Conservation (phyloP, 1,139 yeast species). For the Sugiyamaella sp. region DNA sequence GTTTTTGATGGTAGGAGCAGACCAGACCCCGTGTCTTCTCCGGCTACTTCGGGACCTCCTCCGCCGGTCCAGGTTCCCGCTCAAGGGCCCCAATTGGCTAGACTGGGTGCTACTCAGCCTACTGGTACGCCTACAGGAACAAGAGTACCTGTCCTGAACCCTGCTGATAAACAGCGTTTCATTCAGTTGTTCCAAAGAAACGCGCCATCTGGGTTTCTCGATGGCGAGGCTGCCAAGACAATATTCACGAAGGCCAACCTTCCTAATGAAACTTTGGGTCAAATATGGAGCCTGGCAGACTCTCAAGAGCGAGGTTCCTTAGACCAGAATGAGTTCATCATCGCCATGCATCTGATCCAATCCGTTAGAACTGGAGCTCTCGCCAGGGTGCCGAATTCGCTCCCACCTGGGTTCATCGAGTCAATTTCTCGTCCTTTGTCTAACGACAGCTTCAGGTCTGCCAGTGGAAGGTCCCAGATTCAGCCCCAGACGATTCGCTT, state of each 20-base stretch:
- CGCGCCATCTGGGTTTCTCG: constrained; percentile 58
- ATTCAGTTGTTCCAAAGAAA: constrained; percentile 74
- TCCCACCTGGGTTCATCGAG: constrained; percentile 53
- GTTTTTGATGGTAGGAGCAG: constrained; percentile 39
- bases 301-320: constrained; percentile 71
- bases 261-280: constrained; percentile 75
- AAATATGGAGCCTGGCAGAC: constrained; percentile 89
- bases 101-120: constrained; percentile 19
- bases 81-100: constrained; percentile 27
- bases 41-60: constrained; percentile 32
- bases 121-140: constrained; percentile 26
- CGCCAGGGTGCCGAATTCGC: constrained; percentile 64
- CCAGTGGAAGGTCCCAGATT: constrained; percentile 13
- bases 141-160: constrained; percentile 62
- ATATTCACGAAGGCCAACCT: constrained; percentile 87
- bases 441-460: constrained; percentile 27
- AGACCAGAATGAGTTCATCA: constrained; percentile 71
- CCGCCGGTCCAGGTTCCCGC: constrained; percentile 26
- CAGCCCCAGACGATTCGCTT: constrained; percentile 16
- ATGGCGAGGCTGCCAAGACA: constrained; percentile 77
- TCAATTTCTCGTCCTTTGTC: constrained; percentile 33
- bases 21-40: constrained; percentile 18
- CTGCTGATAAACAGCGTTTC: constrained; percentile 70
- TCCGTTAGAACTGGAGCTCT: constrained; percentile 70
- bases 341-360: constrained; percentile 96